Conservation (phyloP, 352 stramenopile genomes). For the Globisporangium splendens region DNA sequence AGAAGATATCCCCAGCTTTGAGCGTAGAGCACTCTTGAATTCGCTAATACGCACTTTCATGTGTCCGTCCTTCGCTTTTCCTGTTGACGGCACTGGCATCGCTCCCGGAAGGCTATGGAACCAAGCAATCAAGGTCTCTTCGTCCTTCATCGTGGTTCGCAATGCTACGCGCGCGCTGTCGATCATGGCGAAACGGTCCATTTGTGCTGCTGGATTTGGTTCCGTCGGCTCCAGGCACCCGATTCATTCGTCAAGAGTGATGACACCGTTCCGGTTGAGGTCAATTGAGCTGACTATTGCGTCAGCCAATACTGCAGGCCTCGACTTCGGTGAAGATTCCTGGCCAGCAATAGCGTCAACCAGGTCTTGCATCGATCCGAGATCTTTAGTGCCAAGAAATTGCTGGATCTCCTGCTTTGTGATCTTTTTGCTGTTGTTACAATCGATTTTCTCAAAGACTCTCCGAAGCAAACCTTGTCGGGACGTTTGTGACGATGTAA, state of each 20-base stretch:
- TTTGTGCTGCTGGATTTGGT: slow-evolving; percentile 6
- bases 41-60: slow-evolving; percentile 53
- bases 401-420: slow-evolving; percentile 41
- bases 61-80: slow-evolving; percentile 8
- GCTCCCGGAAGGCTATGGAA: slow-evolving; percentile 41
- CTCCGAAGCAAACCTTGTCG: slow-evolving; percentile 8
- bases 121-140: slow-evolving; percentile 32
- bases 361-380: slow-evolving; percentile 2
- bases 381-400: slow-evolving; percentile 31
- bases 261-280: slow-evolving; percentile 48
- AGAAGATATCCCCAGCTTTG: slow-evolving; percentile 9
- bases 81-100: slow-evolving; percentile 15
- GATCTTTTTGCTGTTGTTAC: slow-evolving; percentile 52
- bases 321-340: slow-evolving; percentile 10
- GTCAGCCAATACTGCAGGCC: slow-evolving; percentile 18
- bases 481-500: neutral
- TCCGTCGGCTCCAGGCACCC: slow-evolving; percentile 20
- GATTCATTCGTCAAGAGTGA: slow-evolving; percentile 52
- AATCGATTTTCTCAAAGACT: slow-evolving; percentile 50
- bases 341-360: neutral
- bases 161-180: slow-evolving; percentile 24
- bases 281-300: slow-evolving; percentile 43
- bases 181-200: slow-evolving; percentile 15
- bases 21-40: slow-evolving; percentile 50
- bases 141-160: slow-evolving; percentile 10